Evolutionary conservation across 495 filamentous ascomycete genomes (phyloP).

Genomic region (Aspergillus funiculosus): DNA sequence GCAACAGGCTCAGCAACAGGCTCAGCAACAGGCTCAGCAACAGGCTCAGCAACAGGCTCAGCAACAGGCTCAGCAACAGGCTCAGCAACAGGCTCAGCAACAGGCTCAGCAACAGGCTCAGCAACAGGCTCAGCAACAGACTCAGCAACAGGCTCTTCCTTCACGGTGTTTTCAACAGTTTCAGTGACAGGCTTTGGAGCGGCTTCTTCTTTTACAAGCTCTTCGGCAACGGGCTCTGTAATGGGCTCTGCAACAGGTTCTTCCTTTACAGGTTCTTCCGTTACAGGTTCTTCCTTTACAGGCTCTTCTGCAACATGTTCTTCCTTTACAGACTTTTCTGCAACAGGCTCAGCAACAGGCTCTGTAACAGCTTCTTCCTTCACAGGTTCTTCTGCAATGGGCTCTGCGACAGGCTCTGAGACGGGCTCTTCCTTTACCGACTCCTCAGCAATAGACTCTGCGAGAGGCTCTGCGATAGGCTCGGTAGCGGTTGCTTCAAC

Average conservation of each 20-base stretch:
- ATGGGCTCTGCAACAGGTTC: not conserved
- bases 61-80: too few species aligned
- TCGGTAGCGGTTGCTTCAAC: too few species aligned
- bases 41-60: too few species aligned
- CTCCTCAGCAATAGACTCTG: constrained; percentile 10
- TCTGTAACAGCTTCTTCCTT: not conserved
- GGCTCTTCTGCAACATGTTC: not conserved
- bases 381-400: constrained; percentile 4
- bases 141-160: too few species aligned
- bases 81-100: too few species aligned
- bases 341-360: not conserved
- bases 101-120: too few species aligned
- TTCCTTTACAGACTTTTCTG: constrained; percentile 4
- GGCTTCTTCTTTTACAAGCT: too few species aligned
- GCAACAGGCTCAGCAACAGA: too few species aligned
- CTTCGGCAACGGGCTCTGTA: not conserved
- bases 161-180: too few species aligned
- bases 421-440: not conserved
- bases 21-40: too few species aligned
- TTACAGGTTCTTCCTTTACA: not conserved
- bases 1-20: too few species aligned
- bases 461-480: constrained; percentile 7
- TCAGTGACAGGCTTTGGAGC: too few species aligned
- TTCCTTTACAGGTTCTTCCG: not conserved
- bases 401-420: constrained; percentile 2